phyloP scores from a whole-genome alignment of 2,329 filamentous ascomycete species.

The Fusarium xyrophilum region DNA sequence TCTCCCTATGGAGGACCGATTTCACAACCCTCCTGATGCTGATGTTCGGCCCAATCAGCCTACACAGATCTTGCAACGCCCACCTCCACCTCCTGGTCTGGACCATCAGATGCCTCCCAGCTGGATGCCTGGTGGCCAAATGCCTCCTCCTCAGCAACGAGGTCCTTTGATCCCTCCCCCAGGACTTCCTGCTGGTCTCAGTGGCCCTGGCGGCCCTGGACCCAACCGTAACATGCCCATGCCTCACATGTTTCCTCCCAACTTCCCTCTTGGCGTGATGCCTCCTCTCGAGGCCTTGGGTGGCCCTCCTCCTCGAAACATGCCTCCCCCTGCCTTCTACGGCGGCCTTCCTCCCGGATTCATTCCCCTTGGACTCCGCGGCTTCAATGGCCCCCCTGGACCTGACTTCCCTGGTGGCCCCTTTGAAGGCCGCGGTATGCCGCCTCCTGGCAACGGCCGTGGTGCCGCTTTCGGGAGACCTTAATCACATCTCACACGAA shows the following conservation, averaged over 20 bases:
- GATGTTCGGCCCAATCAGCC: constrained; percentile 60
- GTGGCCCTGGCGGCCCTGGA: constrained; percentile 35
- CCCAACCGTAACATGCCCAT: constrained; percentile 55
- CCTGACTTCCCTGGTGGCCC: constrained; percentile 56
- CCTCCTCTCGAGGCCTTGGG: constrained; percentile 58
- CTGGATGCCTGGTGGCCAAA: constrained; percentile 58
- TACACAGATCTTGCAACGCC: constrained; percentile 70
- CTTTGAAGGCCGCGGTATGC: constrained; percentile 64
- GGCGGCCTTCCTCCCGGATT: constrained; percentile 59
- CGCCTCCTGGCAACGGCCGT: constrained; percentile 54
- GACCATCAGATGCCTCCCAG: constrained; percentile 66
- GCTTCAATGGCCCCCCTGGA: constrained; percentile 60
- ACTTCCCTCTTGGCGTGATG: constrained; percentile 60
- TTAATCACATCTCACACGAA: constrained; percentile 12
- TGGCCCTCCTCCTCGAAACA: constrained; percentile 60
- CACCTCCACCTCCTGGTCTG: constrained; percentile 65
- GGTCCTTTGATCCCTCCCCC: constrained; percentile 68
- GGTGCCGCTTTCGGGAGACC: constrained; percentile 47
- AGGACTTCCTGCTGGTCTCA: constrained; percentile 52
- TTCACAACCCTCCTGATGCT: constrained; percentile 54
- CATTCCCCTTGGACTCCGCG: constrained; percentile 62
- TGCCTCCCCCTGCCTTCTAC: constrained; percentile 65
- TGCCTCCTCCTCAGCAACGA: constrained; percentile 51
- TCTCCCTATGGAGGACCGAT: constrained; percentile 61
- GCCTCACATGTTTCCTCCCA: constrained; percentile 67